These are phyloP conservation scores for Arctostaphylos glauca DNA, from an alignment of 148 eudicot genomes.

Conservation along the genomic window DNA sequence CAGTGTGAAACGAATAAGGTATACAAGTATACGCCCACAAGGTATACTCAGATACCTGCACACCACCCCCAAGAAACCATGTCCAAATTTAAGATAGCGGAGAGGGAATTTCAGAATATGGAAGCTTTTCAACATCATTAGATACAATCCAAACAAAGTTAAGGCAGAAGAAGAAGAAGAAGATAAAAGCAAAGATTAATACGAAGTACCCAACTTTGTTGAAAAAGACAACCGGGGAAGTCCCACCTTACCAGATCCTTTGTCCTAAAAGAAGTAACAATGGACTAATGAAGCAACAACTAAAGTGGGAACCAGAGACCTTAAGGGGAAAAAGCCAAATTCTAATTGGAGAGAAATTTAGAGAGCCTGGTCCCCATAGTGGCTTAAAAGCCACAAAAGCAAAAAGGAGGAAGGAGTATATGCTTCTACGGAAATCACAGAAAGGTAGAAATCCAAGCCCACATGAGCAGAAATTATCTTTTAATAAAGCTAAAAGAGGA, in stretches of 20 bases:
- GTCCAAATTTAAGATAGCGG: neutral
- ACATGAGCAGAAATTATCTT: neutral
- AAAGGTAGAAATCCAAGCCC: neutral
- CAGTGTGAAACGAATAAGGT: neutral
- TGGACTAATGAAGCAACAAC: neutral
- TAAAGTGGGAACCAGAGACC: neutral
- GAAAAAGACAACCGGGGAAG: neutral
- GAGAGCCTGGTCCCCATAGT: conserved; percentile 1
- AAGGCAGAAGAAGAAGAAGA: neutral
- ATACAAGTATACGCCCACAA: neutral
- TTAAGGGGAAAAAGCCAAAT: neutral
- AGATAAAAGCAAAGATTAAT: neutral
- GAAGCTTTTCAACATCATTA: neutral
- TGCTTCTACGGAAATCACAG: too few relatives aligned
- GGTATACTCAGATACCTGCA: neutral
- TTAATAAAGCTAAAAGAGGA: too few relatives aligned
- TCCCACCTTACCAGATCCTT: conserved; percentile 12
- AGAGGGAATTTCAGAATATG: neutral
- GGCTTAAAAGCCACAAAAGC: conserved; percentile 9
- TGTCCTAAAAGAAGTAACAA: neutral
- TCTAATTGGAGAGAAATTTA: neutral
- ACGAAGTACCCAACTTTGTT: conserved; percentile 6
- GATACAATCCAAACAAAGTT: conserved; percentile 7
- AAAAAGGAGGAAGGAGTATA: neutral
- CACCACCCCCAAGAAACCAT: neutral